Percentiles rank a stretch among this genome's conserved stretches.
Conservation (phyloP, 192 early-diverging fungal genomes). For the Mortierella hygrophila region DNA sequence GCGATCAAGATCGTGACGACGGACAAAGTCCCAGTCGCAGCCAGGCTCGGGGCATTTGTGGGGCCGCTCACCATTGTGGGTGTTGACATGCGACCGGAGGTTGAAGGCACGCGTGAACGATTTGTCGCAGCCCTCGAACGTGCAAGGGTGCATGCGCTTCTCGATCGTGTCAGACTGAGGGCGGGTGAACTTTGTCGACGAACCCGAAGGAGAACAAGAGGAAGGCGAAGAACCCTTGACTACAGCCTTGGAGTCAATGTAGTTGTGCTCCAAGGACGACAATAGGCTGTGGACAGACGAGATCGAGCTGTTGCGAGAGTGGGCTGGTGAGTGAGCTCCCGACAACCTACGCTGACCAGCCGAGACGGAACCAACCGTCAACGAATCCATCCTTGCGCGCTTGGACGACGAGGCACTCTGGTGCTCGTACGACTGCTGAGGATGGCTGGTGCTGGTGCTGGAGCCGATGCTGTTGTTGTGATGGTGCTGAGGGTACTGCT, state of each 20-base stretch:
- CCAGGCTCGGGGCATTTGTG: conserved; percentile 73
- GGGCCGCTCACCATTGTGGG: conserved; percentile 82
- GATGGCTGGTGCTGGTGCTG: not conserved
- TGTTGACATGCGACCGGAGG: conserved; percentile 83
- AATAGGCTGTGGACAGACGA: conserved; percentile 40
- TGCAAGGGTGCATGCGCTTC: conserved; percentile 54
- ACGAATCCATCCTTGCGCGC: conserved; percentile 16
- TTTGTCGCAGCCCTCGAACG: conserved; percentile 75
- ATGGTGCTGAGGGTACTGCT: not conserved
- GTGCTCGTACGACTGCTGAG: conserved; percentile 4
- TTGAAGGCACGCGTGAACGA: conserved; percentile 90
- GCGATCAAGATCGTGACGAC: conserved; percentile 84
- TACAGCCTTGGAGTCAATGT: not conserved
- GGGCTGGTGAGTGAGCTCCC: conserved; percentile 12
- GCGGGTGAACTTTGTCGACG: conserved; percentile 13
- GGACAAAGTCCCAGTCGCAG: conserved; percentile 77
- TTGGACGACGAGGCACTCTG: conserved; percentile 13
- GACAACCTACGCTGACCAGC: conserved; percentile 17
- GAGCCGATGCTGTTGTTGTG: not conserved
- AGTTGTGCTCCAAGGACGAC: conserved; percentile 5
- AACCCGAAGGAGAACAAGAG: conserved; percentile 13
- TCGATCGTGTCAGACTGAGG: conserved; percentile 36
- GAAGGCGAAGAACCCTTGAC: not conserved
- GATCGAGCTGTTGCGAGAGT: conserved; percentile 48
- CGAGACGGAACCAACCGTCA: conserved; percentile 8